phyloP scores from a whole-genome alignment of 148 eudicot genomes.

The Salicornia ramosissima region DNA sequence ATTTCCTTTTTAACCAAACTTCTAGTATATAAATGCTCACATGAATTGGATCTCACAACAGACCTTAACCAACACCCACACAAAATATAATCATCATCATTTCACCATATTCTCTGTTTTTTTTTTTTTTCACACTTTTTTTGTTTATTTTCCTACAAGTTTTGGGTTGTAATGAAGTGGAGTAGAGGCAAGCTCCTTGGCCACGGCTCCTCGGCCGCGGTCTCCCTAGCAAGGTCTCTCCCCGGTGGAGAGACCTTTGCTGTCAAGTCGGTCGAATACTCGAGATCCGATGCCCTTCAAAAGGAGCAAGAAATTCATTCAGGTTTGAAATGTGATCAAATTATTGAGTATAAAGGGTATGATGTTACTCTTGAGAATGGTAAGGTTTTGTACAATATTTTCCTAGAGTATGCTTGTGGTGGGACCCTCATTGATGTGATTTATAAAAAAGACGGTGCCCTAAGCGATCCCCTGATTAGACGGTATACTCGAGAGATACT shows the following conservation, averaged over 20 bases:
- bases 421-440: conserved; percentile 26
- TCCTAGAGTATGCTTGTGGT: conserved; percentile 26
- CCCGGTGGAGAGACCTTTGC: conserved; percentile 14
- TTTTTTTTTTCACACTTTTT: not conserved
- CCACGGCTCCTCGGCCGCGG: conserved; percentile 30
- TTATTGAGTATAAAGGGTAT: conserved; percentile 32
- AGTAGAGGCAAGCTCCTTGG: conserved; percentile 31
- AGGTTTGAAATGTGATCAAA: conserved; percentile 16
- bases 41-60: conserved; percentile 16
- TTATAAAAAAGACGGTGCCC: conserved; percentile 5
- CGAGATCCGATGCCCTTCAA: conserved; percentile 14
- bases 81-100: not conserved
- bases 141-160: not conserved
- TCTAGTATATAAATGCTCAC: conserved; percentile 1
- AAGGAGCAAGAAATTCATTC: conserved; percentile 30
- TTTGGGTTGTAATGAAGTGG: conserved; percentile 21
- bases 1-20: conserved; percentile 10
- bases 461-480: conserved; percentile 8
- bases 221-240: conserved; percentile 18
- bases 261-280: conserved; percentile 18
- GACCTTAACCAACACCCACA: conserved; percentile 13
- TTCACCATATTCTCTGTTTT: not conserved
- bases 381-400: conserved; percentile 23
- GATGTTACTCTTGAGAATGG: conserved; percentile 27
- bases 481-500: conserved; percentile 17